These are phyloP conservation scores for Arctium minus DNA, from an alignment of 129 eudicot genomes.

Conservation along the genomic window DNA sequence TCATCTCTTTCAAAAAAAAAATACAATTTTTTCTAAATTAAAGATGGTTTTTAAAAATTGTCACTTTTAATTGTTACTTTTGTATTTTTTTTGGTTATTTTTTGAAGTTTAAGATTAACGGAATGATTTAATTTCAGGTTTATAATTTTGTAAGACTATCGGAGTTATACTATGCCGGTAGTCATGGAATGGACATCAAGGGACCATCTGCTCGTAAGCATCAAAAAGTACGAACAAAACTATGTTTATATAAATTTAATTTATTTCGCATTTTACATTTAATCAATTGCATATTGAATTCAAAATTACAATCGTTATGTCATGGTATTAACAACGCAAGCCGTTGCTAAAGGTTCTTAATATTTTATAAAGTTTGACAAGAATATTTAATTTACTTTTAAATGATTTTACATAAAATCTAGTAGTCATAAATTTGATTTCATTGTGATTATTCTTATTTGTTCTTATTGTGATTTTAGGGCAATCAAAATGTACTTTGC, in stretches of 20 bases:
- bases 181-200: constrained; percentile 98
- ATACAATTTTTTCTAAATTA: no score
- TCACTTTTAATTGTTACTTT: no score
- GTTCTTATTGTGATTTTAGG: constrained; percentile 33
- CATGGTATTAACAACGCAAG: neutral
- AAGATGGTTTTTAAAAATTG: no score
- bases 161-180: constrained; percentile 91
- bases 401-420: neutral
- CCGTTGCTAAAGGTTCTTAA: neutral
- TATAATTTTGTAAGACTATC: constrained; percentile 64
- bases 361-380: neutral
- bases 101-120: neutral
- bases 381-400: neutral
- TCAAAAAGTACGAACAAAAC: constrained; percentile 39
- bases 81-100: neutral
- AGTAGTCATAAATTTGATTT: neutral
- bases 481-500: constrained; percentile 61
- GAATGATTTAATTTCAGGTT: constrained; percentile 38
- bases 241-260: neutral
- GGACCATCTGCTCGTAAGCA: constrained; percentile 57
- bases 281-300: neutral
- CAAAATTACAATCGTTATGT: no score
- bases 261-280: neutral
- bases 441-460: neutral
- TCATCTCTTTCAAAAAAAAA: neutral